phyloP scores from a whole-genome alignment of 2,329 filamentous ascomycete genomes.

The Stachybotrys chlorohalonatus region DNA sequence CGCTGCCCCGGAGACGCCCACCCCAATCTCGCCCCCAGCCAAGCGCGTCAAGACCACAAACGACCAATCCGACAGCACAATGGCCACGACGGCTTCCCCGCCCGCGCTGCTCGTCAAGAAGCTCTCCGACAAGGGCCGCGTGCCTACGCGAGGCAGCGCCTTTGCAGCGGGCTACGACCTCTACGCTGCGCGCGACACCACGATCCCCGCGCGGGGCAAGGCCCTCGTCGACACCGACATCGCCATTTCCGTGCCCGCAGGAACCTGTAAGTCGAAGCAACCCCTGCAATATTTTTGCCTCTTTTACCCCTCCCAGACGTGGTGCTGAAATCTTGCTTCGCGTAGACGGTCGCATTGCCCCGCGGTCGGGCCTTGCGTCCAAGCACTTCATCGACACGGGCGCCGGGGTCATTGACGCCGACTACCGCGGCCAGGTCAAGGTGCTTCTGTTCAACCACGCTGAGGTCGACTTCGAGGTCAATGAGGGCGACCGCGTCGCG shows the following conservation, averaged over 20 bases:
- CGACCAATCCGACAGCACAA: constrained; percentile 9
- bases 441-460: constrained; percentile 90
- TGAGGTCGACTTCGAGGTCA: constrained; percentile 71
- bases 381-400: constrained; percentile 97
- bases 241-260: constrained; percentile 79
- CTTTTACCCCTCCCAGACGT: neutral
- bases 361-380: constrained; percentile 79
- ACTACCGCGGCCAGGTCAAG: constrained; percentile 91
- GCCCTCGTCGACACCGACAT: constrained; percentile 85
- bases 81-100: constrained; percentile 26
- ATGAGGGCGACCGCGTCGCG: constrained; percentile 82
- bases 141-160: constrained; percentile 81
- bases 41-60: constrained; percentile 66
- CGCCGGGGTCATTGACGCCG: constrained; percentile 93
- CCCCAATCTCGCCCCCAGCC: constrained; percentile 62
- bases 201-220: constrained; percentile 75
- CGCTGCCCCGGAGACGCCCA: constrained; percentile 30
- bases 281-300: neutral
- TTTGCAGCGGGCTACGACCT: constrained; percentile 93
- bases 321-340: neutral
- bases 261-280: constrained; percentile 63
- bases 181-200: constrained; percentile 67
- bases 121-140: constrained; percentile 66
- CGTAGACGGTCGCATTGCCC: constrained; percentile 78
- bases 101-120: constrained; percentile 81